Percentiles rank a stretch among this genome's conserved stretches.
phyloP scores from a whole-genome alignment of 2,329 filamentous ascomycete genomes.

The Botrytis deweyae region DNA sequence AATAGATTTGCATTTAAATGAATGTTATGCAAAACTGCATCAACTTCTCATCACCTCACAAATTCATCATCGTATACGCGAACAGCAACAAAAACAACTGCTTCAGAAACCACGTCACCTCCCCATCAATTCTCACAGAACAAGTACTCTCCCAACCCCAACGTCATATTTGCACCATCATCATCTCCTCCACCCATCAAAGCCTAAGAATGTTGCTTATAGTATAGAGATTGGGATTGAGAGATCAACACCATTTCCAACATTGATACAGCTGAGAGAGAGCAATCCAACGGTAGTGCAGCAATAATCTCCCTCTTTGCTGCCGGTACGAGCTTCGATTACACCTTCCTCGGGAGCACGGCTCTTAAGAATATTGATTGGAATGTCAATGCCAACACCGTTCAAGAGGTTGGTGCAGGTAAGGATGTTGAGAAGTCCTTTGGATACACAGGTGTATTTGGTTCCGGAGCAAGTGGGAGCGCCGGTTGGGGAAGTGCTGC shows the following conservation, averaged over 20 bases:
- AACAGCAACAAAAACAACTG: neutral
- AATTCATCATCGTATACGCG: neutral
- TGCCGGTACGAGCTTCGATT: neutral
- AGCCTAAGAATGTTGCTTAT: neutral
- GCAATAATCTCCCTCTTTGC: constrained; percentile 1
- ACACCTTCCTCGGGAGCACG: neutral
- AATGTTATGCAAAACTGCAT: neutral
- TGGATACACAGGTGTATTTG: neutral
- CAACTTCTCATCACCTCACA: neutral
- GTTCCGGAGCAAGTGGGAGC: neutral
- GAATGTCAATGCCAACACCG: neutral
- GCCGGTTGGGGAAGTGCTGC: neutral
- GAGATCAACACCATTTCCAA: neutral
- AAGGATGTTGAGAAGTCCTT: neutral
- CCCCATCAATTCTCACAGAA: neutral
- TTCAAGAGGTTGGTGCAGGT: constrained; percentile 3
- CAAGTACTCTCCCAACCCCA: neutral
- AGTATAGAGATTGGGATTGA: neutral
- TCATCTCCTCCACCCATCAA: neutral
- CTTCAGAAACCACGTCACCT: neutral
- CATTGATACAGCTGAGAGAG: neutral
- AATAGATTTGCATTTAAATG: constrained; percentile 5
- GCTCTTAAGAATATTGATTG: neutral
- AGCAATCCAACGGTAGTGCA: neutral
- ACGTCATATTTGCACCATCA: neutral